These are phyloP conservation scores for Neurospora hispaniola DNA, from an alignment of 495 filamentous ascomycete species.

Conservation along the genomic window DNA sequence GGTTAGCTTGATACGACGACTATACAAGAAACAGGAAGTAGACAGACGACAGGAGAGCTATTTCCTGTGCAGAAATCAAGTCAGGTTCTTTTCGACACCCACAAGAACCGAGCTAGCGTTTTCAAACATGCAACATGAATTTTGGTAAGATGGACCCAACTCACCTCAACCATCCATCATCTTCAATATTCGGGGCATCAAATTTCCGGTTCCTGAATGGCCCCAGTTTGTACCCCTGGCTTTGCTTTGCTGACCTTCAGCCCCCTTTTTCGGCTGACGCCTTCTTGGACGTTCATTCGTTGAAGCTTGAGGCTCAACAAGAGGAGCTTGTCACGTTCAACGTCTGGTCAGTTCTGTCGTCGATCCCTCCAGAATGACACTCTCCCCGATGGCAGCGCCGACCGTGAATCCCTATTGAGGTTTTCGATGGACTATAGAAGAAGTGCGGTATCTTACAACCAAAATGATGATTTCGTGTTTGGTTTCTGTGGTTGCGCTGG, in stretches of 20 bases:
- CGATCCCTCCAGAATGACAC: not conserved
- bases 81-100: too few species aligned
- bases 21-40: too few species aligned
- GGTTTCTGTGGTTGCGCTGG: not conserved
- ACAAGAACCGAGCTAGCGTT: too few species aligned
- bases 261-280: not conserved
- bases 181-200: not conserved
- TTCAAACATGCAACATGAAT: not conserved
- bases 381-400: not conserved
- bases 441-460: not conserved
- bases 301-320: not conserved
- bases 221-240: not conserved
- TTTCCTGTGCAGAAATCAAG: too few species aligned
- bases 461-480: not conserved
- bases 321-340: not conserved
- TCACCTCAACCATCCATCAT: not conserved
- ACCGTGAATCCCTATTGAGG: not conserved
- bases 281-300: not conserved
- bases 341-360: not conserved
- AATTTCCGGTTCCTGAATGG: not conserved
- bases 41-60: too few species aligned
- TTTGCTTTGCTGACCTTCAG: not conserved
- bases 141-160: not conserved
- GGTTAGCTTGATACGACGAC: too few species aligned
- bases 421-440: not conserved